Percentiles rank a stretch among this genome's conserved stretches.
Conservation (phyloP, 176 grass and related monocot genomes). For the Hordeum marinum region DNA sequence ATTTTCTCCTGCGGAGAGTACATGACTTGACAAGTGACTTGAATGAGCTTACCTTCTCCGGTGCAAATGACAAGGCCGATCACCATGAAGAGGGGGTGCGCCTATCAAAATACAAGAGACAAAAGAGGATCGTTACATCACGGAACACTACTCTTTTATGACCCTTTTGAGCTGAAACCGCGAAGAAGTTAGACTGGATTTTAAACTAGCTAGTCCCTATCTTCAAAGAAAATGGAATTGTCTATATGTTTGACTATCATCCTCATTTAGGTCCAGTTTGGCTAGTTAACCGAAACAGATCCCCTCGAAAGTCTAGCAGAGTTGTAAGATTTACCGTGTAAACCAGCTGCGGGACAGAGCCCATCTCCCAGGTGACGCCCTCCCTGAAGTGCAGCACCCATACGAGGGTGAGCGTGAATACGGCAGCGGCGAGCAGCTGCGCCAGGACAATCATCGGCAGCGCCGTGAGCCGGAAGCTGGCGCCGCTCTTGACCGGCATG, state of each 20-base stretch:
- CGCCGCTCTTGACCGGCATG: conserved; percentile 43
- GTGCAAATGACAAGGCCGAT: conserved; percentile 46
- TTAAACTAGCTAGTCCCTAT: neutral
- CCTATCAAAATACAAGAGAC: neutral
- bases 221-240: too few species aligned
- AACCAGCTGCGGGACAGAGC: neutral
- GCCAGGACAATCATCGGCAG: conserved; percentile 23
- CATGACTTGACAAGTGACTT: neutral
- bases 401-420: conserved; percentile 37
- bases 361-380: conserved; percentile 13
- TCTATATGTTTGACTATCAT: too few species aligned
- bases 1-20: neutral
- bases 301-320: neutral
- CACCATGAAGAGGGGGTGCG: conserved; percentile 55
- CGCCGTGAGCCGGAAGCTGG: conserved; percentile 30
- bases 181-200: neutral
- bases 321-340: conserved; percentile 19
- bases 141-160: neutral
- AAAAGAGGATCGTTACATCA: neutral
- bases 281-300: too few species aligned
- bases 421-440: conserved; percentile 40
- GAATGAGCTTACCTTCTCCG: conserved; percentile 37
- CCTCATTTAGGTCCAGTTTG: too few species aligned
- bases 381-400: conserved; percentile 41
- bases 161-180: neutral